Percentiles rank a stretch among this genome's conserved stretches.
These are phyloP conservation scores for Luzula sylvatica DNA, from an alignment of 176 grass and related monocot species.

Conservation along the genomic window DNA sequence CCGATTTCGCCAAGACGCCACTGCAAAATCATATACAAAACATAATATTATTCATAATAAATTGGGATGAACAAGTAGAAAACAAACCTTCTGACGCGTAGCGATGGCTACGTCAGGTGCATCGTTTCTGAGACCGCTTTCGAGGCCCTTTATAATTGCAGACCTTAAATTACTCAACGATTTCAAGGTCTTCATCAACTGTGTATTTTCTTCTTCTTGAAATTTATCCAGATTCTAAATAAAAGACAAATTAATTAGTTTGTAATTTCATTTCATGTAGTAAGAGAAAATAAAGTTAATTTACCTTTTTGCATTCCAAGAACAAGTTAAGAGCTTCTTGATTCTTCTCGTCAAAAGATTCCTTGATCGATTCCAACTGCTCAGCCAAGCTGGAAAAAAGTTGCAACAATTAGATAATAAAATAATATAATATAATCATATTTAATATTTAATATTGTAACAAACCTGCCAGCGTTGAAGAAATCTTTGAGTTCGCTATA, in stretches of 20 bases:
- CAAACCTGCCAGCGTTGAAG: slow-evolving; percentile 95
- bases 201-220: slow-evolving; percentile 30
- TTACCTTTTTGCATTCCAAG: slow-evolving; percentile 77
- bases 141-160: slow-evolving; percentile 64
- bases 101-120: slow-evolving; percentile 81
- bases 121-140: slow-evolving; percentile 96
- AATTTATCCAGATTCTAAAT: slow-evolving; percentile 61
- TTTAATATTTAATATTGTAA: background rate
- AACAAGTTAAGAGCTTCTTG: slow-evolving; percentile 52
- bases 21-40: slow-evolving; percentile 33
- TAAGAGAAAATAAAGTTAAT: background rate
- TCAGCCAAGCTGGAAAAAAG: slow-evolving; percentile 51
- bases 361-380: slow-evolving; percentile 70
- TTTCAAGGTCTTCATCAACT: slow-evolving; percentile 60
- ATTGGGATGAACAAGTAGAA: slow-evolving; percentile 10
- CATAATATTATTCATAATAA: slow-evolving; percentile 25
- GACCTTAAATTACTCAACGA: slow-evolving; percentile 60
- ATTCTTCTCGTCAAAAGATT: slow-evolving; percentile 65
- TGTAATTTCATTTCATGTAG: background rate
- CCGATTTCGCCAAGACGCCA: slow-evolving; percentile 97
- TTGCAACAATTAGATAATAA: slow-evolving; percentile 9
- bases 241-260: slow-evolving; percentile 19
- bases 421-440: background rate
- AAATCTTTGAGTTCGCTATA: slow-evolving; percentile 87
- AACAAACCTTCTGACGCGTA: slow-evolving; percentile 83